A percentile compares a stretch with the other conserved stretches of the same genome.
Conservation (phyloP, 1,284 basidiomycete genomes). For the Rhodotorula sp. region DNA sequence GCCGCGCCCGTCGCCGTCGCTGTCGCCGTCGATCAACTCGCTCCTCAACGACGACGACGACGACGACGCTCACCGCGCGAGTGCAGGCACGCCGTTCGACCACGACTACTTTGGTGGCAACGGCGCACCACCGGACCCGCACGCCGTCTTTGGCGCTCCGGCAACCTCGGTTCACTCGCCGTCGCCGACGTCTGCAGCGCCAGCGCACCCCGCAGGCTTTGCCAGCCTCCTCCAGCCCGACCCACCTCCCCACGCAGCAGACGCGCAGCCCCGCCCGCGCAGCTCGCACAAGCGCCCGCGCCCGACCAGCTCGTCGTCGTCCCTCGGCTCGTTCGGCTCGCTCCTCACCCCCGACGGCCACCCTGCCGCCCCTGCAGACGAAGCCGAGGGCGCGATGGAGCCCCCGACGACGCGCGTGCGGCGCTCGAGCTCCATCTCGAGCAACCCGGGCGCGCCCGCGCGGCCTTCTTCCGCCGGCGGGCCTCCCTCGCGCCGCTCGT, state of each 20-base stretch:
- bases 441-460: not conserved
- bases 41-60: slow-evolving; percentile 7
- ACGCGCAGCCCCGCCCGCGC: not conserved
- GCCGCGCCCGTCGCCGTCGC: slow-evolving; percentile 10
- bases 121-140: not conserved
- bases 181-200: not conserved
- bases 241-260: not conserved
- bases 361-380: not conserved
- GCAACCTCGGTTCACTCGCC: not conserved
- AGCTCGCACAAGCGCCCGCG: not conserved
- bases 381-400: slow-evolving; percentile 16
- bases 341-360: not conserved
- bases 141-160: not conserved
- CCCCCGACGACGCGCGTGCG: slow-evolving; percentile 3
- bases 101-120: slow-evolving; percentile 1
- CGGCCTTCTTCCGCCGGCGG: not conserved
- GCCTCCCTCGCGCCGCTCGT: not conserved
- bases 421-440: slow-evolving; percentile 7
- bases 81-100: slow-evolving; percentile 1
- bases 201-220: not conserved
- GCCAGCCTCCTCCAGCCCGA: not conserved
- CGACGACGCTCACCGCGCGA: not conserved
- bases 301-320: slow-evolving; percentile 2
- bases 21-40: slow-evolving; percentile 29
- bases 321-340: not conserved